A percentile compares a stretch with the other conserved stretches of the same genome.
These are phyloP conservation scores for Saccharata proteae DNA, from an alignment of 2,329 filamentous ascomycete species.

Conservation along the genomic window DNA sequence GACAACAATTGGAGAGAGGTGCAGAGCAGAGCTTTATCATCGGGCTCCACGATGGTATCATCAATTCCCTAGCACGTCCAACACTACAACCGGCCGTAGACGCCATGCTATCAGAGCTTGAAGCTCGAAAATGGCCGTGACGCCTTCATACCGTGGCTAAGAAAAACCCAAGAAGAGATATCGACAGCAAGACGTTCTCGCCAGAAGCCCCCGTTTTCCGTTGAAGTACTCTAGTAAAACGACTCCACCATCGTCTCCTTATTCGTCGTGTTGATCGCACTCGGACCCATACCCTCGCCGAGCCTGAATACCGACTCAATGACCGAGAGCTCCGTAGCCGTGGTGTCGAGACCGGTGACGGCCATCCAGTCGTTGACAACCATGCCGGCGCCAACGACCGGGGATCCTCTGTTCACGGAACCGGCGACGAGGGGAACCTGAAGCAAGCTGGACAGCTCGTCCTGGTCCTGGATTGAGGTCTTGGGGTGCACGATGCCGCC, in stretches of 20 bases:
- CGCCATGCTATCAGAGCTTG: no score
- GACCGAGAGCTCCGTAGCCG: conserved; percentile 93
- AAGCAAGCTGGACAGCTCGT: conserved; percentile 84
- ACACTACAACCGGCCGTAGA: no score
- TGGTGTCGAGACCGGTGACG: conserved; percentile 81
- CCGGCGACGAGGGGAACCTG: conserved; percentile 94
- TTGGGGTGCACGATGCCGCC: conserved; percentile 96
- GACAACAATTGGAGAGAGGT: no score
- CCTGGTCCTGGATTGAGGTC: conserved; percentile 93
- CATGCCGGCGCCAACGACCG: conserved; percentile 94
- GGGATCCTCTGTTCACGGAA: conserved; percentile 81
- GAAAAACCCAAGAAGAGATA: no score
- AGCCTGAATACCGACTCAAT: conserved; percentile 93
- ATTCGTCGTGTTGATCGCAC: conserved; percentile 68
- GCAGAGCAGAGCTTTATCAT: no score
- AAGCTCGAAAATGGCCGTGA: no score
- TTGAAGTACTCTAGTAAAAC: conserved; percentile 61
- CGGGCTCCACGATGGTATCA: no score
- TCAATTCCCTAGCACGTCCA: no score
- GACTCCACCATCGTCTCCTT: conserved; percentile 99
- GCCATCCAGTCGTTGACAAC: conserved; percentile 97
- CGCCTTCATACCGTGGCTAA: no score
- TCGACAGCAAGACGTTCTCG: no score
- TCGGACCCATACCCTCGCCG: conserved; percentile 69
- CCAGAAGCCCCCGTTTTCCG: no score